Base-by-base conservation (phyloP, 2,329 filamentous ascomycete genomes). In the Lachnellula hyalina region DNA sequence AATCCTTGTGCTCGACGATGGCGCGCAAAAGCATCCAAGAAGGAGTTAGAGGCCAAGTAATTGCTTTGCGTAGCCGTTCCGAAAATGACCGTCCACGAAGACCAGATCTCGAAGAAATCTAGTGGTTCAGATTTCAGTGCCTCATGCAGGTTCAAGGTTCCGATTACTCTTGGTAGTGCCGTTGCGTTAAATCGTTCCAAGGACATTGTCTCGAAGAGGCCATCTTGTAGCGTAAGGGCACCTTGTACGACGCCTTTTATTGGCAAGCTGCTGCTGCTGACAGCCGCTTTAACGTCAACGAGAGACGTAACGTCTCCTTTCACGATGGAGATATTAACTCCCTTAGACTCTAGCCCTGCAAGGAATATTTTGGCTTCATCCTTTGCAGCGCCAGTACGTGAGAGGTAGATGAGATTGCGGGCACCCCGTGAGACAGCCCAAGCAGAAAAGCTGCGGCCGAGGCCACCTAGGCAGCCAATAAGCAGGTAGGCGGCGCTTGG, bases 91-190 rank as follows among this genome's bases (percentile, higher is more conserved):
- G 61, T 59, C 32, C 68, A 53, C 0, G 71, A 74, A 1, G 70
- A 71, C 4, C 73, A 55, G 32, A 70, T 52, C 32, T 74, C 56
- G 60, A 74, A 73, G 56, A 74, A 75, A 41, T 73, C 72, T 12
- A 75, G 59, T 7, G 61, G 42, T 11, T 12, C n/a, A 19, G 12
- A 11, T 9, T 44, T 19, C 7, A 28, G n/a, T 11, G 41, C 21
- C 4, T 52, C 15, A 63, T 82, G 77, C 51, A 81, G 72, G 63
- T 83, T 82, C 74, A 75, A 77, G 2, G 75, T 77, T 6, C 77
- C 79, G 3, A 74, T 69, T 0, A 79, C 76, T 64, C 82, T 83
- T 56, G 79, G 78, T 12, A 70, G 14, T 9, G 7, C 14, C 3
- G 41, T 44, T 7, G 41, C 41, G 14, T 44, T 44, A n/a, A 44